Evolutionary conservation across 495 filamentous ascomycete species (phyloP).

Genomic region (Hypoxylon intermedium): DNA sequence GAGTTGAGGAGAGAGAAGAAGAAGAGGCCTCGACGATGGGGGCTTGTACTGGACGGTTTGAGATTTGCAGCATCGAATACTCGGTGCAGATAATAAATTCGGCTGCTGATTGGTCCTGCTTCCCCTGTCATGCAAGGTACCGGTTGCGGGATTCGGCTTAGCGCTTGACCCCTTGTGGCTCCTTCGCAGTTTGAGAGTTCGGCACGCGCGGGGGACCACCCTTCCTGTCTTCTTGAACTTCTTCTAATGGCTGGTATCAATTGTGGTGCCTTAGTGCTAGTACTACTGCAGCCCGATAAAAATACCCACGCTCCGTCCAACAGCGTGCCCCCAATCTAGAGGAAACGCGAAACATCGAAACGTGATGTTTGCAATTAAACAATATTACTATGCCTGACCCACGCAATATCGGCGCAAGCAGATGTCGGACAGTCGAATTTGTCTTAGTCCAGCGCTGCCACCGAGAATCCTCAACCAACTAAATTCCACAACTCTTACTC

Average conservation of each 20-base stretch:
- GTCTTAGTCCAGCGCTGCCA: too few relatives aligned
- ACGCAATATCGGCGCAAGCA: background rate
- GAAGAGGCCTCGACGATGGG: constrained; percentile 8
- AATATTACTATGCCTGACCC: background rate
- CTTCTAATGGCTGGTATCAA: too few relatives aligned
- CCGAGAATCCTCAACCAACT: constrained; percentile 16
- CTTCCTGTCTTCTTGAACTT: too few relatives aligned
- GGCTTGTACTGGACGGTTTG: constrained; percentile 27
- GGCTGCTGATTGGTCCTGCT: constrained; percentile 19
- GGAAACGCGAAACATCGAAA: constrained; percentile 32
- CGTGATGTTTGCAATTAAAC: background rate
- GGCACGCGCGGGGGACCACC: constrained; percentile 17
- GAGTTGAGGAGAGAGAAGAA: constrained; percentile 4
- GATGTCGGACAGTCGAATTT: constrained; percentile 3
- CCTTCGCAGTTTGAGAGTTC: constrained; percentile 25
- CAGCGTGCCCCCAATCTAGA: constrained; percentile 9
- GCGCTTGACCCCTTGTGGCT: constrained; percentile 24
- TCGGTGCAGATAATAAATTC: constrained; percentile 12
- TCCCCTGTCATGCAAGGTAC: constrained; percentile 36
- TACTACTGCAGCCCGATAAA: constrained; percentile 2
- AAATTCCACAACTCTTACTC: background rate
- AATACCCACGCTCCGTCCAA: constrained; percentile 11
- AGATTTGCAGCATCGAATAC: constrained; percentile 13
- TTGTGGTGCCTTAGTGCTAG: background rate
- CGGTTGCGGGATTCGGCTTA: constrained; percentile 25